Evolutionary conservation across 1,139 yeast genomes (phyloP), one percentile per base, ranked within the genome.

Genomic region (Sugiyamaella pinicola): DNA sequence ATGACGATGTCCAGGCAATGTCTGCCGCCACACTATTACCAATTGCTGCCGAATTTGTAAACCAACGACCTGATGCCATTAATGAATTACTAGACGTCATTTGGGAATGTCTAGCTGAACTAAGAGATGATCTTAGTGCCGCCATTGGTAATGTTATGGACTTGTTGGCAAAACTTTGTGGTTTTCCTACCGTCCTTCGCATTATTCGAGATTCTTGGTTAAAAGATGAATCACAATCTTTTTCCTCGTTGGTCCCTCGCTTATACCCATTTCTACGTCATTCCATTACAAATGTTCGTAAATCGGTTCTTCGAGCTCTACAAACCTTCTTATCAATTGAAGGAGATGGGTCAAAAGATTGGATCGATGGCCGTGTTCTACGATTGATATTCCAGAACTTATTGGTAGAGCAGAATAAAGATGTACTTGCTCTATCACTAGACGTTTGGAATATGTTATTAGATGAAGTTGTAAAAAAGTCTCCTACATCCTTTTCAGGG

Each of bases 101-200:
- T 18, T 93, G 99, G 99, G 85, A 83, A 53, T 88, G 96, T 59
- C 74, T 93, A 41, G 82, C 89, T 2, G 89, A 87, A 63, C 75
- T 91, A 56, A 83, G 87, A 61, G 99, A 93, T 67, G 99, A 93
- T 68, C 76, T 93, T 50, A 87, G 96, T 18, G 96, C 98, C 0
- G 87, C 96, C 13, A 91, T 93, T 50, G 98, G 98, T 40, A 87
- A 96, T 2, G 95, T 93, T 1, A 93, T 93, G 98, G 97, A 93
- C 68, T 74, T 93, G 39, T 76, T 93, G 57, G 95, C 97, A 1
- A 89, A 86, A 64, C 75, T 93, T 49, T 93, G 97, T 69, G 81
- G 90, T 3, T 93, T 85, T 69, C 81, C 83, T 5, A 83, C 84
- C 64, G 96, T 91, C 3, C 74, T 91, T 45, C 83, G 80, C 4